phyloP scores from a whole-genome alignment of 1,284 basidiomycete species.

The Earliella scabrosa region DNA sequence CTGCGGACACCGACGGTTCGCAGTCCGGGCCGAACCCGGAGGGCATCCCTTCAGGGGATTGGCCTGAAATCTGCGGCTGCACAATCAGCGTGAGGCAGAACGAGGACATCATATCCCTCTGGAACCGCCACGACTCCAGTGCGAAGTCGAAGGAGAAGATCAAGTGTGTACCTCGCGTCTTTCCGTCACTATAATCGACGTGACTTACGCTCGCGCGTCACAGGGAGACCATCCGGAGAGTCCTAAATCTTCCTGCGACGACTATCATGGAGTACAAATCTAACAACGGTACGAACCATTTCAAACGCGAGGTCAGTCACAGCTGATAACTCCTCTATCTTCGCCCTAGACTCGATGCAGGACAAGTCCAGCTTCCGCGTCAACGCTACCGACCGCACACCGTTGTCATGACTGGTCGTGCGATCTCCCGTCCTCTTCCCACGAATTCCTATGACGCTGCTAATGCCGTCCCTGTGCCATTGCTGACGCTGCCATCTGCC shows the following conservation, averaged over 20 bases:
- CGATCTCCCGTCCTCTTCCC: background rate
- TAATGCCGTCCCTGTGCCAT: slow-evolving; percentile 1
- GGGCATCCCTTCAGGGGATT: slow-evolving; percentile 39
- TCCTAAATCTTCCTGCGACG: slow-evolving; percentile 67
- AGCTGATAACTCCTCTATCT: too few relatives aligned
- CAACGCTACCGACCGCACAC: slow-evolving; percentile 52
- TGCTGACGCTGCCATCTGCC: background rate
- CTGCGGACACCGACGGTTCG: slow-evolving; percentile 32
- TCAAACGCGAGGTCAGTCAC: background rate
- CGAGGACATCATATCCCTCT: slow-evolving; percentile 82
- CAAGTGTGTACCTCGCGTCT: slow-evolving; percentile 50
- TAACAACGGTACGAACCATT: slow-evolving; percentile 76
- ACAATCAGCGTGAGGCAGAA: slow-evolving; percentile 83
- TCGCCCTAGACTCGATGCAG: slow-evolving; percentile 87
- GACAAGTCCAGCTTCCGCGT: slow-evolving; percentile 82
- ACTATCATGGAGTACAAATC: slow-evolving; percentile 87
- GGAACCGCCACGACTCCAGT: slow-evolving; percentile 77
- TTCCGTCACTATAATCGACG: background rate
- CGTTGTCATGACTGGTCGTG: slow-evolving; percentile 38
- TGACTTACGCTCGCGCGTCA: background rate
- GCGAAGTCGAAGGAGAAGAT: slow-evolving; percentile 72
- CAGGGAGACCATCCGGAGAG: slow-evolving; percentile 72
- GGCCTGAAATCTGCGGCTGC: slow-evolving; percentile 83
- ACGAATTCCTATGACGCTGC: background rate
- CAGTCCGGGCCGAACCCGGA: slow-evolving; percentile 8